Conservation (phyloP, 1,139 yeast genomes). For the Magnusiomyces ingens region DNA sequence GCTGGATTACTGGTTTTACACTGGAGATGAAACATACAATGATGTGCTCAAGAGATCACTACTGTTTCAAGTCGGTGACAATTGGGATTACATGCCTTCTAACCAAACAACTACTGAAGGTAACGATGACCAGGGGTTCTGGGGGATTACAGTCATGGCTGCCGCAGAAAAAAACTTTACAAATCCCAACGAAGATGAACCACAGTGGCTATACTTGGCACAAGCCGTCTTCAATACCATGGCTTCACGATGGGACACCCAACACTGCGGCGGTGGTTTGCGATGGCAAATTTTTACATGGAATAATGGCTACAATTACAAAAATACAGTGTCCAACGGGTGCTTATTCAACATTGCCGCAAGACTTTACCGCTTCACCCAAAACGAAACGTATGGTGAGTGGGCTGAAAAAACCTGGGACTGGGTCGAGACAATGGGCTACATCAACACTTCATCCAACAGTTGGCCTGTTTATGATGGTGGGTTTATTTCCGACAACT, state of each 20-base stretch:
- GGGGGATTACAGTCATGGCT: constrained; percentile 80
- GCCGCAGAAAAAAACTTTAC: constrained; percentile 79
- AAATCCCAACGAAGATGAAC: constrained; percentile 47
- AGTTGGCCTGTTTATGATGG: constrained; percentile 63
- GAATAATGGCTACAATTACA: constrained; percentile 91
- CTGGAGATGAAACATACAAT: constrained; percentile 56
- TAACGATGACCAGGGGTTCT: constrained; percentile 87
- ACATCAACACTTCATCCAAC: constrained; percentile 41
- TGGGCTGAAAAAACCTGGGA: constrained; percentile 78
- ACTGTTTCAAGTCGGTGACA: constrained; percentile 57
- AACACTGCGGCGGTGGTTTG: constrained; percentile 75
- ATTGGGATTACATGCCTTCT: constrained; percentile 64
- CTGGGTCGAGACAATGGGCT: constrained; percentile 65
- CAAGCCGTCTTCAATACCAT: constrained; percentile 85
- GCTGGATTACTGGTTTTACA: constrained; percentile 58
- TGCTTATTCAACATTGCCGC: constrained; percentile 86
- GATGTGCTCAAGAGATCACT: constrained; percentile 51
- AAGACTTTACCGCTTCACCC: constrained; percentile 74
- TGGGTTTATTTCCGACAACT: constrained; percentile 55
- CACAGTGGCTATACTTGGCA: constrained; percentile 64
- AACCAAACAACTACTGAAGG: constrained; percentile 77
- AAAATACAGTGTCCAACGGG: constrained; percentile 86
- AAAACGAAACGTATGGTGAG: constrained; percentile 61
- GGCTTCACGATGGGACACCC: constrained; percentile 80
- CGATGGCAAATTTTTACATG: constrained; percentile 96